phyloP scores from a whole-genome alignment of 2,329 filamentous ascomycete species.

The Teratosphaeria viscida region DNA sequence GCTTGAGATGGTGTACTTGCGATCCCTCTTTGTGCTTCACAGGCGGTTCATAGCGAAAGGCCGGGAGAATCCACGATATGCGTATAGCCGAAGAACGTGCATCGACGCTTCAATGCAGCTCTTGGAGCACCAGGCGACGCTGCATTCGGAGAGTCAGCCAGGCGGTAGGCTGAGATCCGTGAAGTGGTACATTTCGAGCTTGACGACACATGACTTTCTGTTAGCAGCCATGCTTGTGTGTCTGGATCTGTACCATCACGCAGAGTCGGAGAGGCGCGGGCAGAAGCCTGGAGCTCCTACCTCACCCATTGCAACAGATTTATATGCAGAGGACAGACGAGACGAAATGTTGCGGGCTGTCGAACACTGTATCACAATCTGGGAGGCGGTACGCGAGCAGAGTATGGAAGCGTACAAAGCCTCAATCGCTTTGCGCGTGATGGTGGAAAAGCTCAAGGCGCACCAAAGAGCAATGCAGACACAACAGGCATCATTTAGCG shows the following conservation, averaged over 20 bases:
- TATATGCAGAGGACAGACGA: conserved; percentile 39
- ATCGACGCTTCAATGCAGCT: conserved; percentile 80
- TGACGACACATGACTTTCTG: conserved; percentile 76
- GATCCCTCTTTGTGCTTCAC: conserved; percentile 81
- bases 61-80: conserved; percentile 67
- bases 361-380: conserved; percentile 64
- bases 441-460: conserved; percentile 66
- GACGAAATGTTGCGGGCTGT: conserved; percentile 68
- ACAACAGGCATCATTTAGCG: background rate
- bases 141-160: conserved; percentile 64
- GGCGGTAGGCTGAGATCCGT: conserved; percentile 62
- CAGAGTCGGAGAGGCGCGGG: conserved; percentile 31
- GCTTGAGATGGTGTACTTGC: conserved; percentile 76
- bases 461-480: conserved; percentile 24
- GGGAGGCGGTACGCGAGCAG: conserved; percentile 63
- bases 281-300: conserved; percentile 5
- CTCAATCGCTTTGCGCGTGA: conserved; percentile 65
- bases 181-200: conserved; percentile 68
- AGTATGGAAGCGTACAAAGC: conserved; percentile 91
- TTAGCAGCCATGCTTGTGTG: conserved; percentile 76
- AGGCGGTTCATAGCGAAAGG: conserved; percentile 75
- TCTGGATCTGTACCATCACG: conserved; percentile 68
- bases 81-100: conserved; percentile 71
- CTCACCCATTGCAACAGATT: conserved; percentile 24
- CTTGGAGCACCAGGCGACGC: conserved; percentile 62